A percentile compares a stretch with the other conserved stretches of the same genome.
Conservation (phyloP, 305 asterid species). For the Caryopteris hybrid region DNA sequence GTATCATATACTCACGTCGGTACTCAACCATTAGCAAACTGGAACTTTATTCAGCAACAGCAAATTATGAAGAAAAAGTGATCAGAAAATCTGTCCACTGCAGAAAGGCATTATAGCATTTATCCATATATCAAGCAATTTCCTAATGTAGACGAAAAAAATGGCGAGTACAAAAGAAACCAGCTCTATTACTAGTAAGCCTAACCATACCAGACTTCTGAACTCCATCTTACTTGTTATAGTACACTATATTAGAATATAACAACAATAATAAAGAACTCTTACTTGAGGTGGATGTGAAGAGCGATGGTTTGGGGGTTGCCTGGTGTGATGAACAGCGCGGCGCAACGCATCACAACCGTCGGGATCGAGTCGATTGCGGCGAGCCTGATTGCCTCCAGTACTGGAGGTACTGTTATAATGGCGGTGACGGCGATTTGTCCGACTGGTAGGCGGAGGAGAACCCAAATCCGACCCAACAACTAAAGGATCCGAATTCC, state of each 20-base stretch:
- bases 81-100: not conserved
- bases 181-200: too few relatives aligned
- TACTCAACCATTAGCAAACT: not conserved
- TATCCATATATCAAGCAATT: not conserved
- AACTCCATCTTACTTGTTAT: not conserved
- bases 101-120: not conserved
- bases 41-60: not conserved
- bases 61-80: not conserved
- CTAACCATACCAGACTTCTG: not conserved
- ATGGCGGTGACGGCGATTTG: slow-evolving; percentile 46
- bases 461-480: slow-evolving; percentile 35
- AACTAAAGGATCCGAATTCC: slow-evolving; percentile 32
- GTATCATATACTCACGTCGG: not conserved
- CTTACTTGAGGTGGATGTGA: slow-evolving; percentile 35
- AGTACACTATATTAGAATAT: not conserved
- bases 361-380: slow-evolving; percentile 46
- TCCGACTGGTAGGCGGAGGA: slow-evolving; percentile 28
- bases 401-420: not conserved
- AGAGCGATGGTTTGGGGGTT: slow-evolving; percentile 27
- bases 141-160: not conserved
- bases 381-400: slow-evolving; percentile 33
- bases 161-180: not conserved
- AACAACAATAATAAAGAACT: not conserved
- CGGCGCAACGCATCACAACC: slow-evolving; percentile 53
- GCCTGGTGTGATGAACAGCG: slow-evolving; percentile 28